These are phyloP conservation scores for Spathaspora girioi DNA, from an alignment of 805 yeast genomes.

Conservation along the genomic window DNA sequence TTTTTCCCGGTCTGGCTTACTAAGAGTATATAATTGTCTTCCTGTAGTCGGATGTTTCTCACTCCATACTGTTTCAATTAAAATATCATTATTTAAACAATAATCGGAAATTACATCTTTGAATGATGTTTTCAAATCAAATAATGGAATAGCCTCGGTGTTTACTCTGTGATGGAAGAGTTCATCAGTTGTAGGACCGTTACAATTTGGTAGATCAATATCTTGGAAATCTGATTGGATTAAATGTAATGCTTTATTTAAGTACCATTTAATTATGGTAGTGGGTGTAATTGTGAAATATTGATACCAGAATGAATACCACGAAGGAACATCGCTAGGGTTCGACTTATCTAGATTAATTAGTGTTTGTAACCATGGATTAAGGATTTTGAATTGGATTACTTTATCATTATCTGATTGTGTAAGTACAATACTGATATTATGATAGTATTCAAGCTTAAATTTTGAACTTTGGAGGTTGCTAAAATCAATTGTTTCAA, in stretches of 20 bases:
- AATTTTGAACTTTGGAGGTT: neutral
- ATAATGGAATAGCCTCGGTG: constrained; percentile 39
- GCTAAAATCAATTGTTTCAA: neutral
- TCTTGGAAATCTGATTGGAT: constrained; percentile 7
- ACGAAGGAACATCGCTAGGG: neutral
- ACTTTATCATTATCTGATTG: neutral
- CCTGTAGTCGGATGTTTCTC: neutral
- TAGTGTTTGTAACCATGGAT: constrained; percentile 5
- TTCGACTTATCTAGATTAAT: neutral
- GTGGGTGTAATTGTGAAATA: neutral
- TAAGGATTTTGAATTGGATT: constrained; percentile 7
- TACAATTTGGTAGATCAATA: constrained; percentile 1
- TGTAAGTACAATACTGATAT: neutral
- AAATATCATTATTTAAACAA: constrained; percentile 50
- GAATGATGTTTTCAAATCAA: constrained; percentile 45
- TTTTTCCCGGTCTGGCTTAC: constrained; percentile 18
- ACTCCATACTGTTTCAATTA: constrained; percentile 31
- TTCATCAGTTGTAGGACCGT: constrained; percentile 2
- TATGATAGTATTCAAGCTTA: neutral
- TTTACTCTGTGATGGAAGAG: constrained; percentile 7
- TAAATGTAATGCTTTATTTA: constrained; percentile 12
- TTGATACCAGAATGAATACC: neutral
- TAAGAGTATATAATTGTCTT: constrained; percentile 26
- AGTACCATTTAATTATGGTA: constrained; percentile 17
- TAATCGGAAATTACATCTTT: constrained; percentile 62